Base-by-base conservation (phyloP, 1,284 basidiomycete species). In the Termitomyces sp. region DNA sequence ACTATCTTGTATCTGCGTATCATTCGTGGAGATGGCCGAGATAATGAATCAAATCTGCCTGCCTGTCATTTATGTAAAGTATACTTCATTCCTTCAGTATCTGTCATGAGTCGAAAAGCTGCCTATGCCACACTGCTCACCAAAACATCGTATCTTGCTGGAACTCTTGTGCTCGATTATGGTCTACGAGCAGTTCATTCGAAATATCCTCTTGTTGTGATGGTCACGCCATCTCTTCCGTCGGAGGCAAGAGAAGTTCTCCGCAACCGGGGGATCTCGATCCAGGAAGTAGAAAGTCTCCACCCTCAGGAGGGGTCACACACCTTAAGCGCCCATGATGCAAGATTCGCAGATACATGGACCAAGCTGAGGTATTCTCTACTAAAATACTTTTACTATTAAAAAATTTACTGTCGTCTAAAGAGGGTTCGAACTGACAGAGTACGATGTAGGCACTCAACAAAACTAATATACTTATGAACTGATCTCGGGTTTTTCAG, bases 331-430 rank as follows among this genome's bases (percentile, higher is more conserved):
- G 67, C 64, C 31, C 71, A 78, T 54, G 88, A 90, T 61, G 68
- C 68, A 34, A 76, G 93, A 43, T 93, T 97, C 65, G 72, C 71
- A 18, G 91, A 96, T 65, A 91, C 92, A 4, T 97, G 93, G 93
- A 90, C 89, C 2, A 97, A 97, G 68, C 70, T 97, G 49, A 80
- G 86, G 91, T 90, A 64, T 43, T 50, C 43, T 40, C 19, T 43
- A 28, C 43, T 35, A 30, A n/a, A n/a, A 11, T 19, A 21, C 42
- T 51, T 40, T 18, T 19, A 45, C 35, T 14, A n/a, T n/a, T 16
- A 9, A 24, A 18, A 14, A 14, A 24, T 44, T 39, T 55, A 28
- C 13, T 10, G 10, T 31, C 46, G 16, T 28, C 9, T 55, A 21
- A 48, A 90, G 88, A 62, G 88, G 76, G 1, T 95, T 93, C 63